Evolutionary conservation across 805 yeast genomes (phyloP).

Genomic region (Metschnikowia peoriensis): DNA sequence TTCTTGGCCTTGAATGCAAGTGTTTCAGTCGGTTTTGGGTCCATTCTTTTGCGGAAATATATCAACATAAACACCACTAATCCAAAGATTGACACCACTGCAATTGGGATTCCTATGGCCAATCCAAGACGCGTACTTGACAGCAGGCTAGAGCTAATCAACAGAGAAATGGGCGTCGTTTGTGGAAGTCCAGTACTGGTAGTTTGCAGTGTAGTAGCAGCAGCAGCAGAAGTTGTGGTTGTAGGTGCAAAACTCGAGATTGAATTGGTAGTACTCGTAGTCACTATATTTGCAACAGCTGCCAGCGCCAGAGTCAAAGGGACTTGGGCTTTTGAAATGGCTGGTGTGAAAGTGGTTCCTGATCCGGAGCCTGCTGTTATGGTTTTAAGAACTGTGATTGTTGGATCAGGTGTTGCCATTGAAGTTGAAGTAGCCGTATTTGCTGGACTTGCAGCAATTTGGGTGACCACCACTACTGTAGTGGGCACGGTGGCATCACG

Average conservation of each 20-base stretch:
- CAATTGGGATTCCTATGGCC: constrained; percentile 35
- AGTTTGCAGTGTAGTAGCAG: constrained; percentile 1
- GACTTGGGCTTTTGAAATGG: background rate
- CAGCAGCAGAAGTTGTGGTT: background rate
- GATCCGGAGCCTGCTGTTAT: constrained; percentile 3
- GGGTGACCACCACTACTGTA: constrained; percentile 7
- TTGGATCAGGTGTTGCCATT: background rate
- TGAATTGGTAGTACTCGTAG: background rate
- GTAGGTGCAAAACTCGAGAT: background rate
- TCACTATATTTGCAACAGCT: background rate
- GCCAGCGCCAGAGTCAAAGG: background rate
- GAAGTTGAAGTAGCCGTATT: background rate
- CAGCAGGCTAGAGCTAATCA: constrained; percentile 1
- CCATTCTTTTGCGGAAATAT: constrained; percentile 11
- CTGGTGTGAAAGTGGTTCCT: background rate
- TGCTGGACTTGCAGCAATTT: constrained; percentile 3
- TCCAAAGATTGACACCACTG: constrained; percentile 24
- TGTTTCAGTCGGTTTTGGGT: constrained; percentile 8
- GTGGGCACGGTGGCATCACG: constrained; percentile 9
- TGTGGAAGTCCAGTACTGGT: background rate
- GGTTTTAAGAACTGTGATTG: constrained; percentile 3
- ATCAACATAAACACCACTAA: constrained; percentile 15
- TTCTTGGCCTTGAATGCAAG: constrained; percentile 6
- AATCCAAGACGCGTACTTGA: constrained; percentile 24
- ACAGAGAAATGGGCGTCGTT: background rate